Base-by-base conservation (phyloP, 805 yeast species). In the Scheffersomyces ergatensis region DNA sequence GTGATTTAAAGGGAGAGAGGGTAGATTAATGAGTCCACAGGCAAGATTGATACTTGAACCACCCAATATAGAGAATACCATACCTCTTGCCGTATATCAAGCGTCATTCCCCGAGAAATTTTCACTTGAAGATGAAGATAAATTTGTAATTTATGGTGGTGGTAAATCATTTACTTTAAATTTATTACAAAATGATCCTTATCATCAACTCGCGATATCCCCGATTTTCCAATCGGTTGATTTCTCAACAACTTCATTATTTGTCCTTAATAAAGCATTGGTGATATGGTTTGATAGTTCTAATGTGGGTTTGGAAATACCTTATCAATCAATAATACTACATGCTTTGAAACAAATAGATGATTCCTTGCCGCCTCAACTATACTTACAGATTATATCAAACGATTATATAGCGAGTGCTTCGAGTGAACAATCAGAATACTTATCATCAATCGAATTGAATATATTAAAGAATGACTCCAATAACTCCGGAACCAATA, bases 1-100 rank as follows among this genome's bases (percentile, higher is more conserved):
- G n/a, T n/a, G n/a, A n/a, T n/a, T n/a, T n/a, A n/a, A n/a, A n/a
- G n/a, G n/a, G n/a, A n/a, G n/a, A 23, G 11, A 23, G 25, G 7
- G 25, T 8, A 23, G 11, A 7, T 23, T 8, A 26, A 47, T 45
- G 49, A 14, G 34, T 21, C 40, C 34, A 17, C 17, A 33, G 26
- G 45, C 49, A 9, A 34, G 42, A 24, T 16, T 55, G 16, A 36
- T 49, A 12, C 20, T 34, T n/a, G 58, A 56, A 25, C 46, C 36
- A 25, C 77, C 77, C 21, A 69, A 60, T 42, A 53, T 58, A 37
- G 77, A 71, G 43, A 69, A 70, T 51, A 70, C 77, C 7, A 58
- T 68, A 11, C 60, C 63, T 3, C 48, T 55, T 9, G 38, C 54
- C 13, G 49, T 53, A 18, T 71, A 60, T 46, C 66, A 58, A 39